These are phyloP conservation scores for Arxiozyma slooffiae DNA, from an alignment of 1,139 yeast genomes.

Conservation along the genomic window DNA sequence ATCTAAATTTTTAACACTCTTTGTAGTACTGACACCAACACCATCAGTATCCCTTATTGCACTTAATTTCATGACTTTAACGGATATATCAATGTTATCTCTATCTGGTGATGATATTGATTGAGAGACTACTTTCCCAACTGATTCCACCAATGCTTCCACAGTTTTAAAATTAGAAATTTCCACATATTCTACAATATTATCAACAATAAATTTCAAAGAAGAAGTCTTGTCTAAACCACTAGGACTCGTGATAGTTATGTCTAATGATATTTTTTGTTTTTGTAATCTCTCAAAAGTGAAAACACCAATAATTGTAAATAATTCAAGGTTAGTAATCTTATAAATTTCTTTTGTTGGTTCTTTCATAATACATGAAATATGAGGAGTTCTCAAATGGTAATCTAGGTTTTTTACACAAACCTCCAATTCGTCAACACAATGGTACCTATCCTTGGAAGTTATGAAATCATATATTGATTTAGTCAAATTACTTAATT, in stretches of 20 bases:
- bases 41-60: constrained; percentile 82
- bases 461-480: constrained; percentile 42
- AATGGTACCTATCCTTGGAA: constrained; percentile 29
- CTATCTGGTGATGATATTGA: constrained; percentile 7
- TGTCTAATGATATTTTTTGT: constrained; percentile 62
- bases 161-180: constrained; percentile 76
- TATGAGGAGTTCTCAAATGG: constrained; percentile 44
- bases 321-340: constrained; percentile 42
- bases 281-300: constrained; percentile 75
- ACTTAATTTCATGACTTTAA: constrained; percentile 72
- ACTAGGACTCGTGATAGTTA: constrained; percentile 38
- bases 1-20: constrained; percentile 36
- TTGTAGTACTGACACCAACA: constrained; percentile 71
- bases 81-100: constrained; percentile 35
- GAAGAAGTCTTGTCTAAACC: constrained; percentile 8
- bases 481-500: constrained; percentile 49
- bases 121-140: constrained; percentile 53
- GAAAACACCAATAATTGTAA: constrained; percentile 83
- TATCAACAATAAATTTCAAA: constrained; percentile 35
- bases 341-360: constrained; percentile 26
- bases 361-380: constrained; percentile 34
- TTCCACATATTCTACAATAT: constrained; percentile 53
- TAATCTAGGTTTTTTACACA: constrained; percentile 26
- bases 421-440: constrained; percentile 16
- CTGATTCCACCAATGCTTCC: constrained; percentile 74